Evolutionary conservation across 345 rosid genomes (phyloP), one percentile per base, ranked within the genome.

Genomic region (Lepidium aucheri): DNA sequence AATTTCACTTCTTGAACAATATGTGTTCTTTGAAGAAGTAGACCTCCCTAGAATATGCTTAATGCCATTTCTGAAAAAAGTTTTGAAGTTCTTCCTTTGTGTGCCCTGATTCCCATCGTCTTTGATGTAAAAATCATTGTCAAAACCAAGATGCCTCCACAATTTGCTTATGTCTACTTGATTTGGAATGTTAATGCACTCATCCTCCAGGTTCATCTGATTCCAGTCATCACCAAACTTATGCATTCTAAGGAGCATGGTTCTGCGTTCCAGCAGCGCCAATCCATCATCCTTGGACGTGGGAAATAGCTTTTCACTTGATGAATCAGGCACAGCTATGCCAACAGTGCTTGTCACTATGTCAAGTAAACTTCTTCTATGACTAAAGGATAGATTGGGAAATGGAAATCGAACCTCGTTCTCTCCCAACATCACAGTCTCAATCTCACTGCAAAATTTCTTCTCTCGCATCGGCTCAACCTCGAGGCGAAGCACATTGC

Each of bases 401-500:
- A 91, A 91, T 12, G 87, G 87, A 60, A 85, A 71, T 42, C 8
- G 54, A 11, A 69, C 49, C 61, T 80, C 86, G 4, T 40, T 67
- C 49, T 57, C 79, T 58, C 61, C 82, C 26, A 63, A 18, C 2
- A 76, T 74, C 63, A 74, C 60, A 16, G 54, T 79, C 70, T 64
- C 70, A 69, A 70, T 56, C 13, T 90, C 80, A 79, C 79, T 64
- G 51, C 74, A 70, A 54, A 80, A 53, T 49, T 79, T 81, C 73
- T 54, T 66, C 33, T 79, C 86, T 4, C 79, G 42, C 67, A 50
- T 70, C 12, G 96, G 81, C 67, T 87, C 92, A 76, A 85, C 87
- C 82, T 91, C 98, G 8, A 86, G 96, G 68, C 80, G 61, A 54
- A 91, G 63, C 57, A 83, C 81, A 66, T 91, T 91, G 78, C 98